A percentile compares a stretch with the other conserved stretches of the same genome.
Evolutionary conservation across 208 protist genomes (phyloP).

Genomic region (Wallacemonas sp.): DNA sequence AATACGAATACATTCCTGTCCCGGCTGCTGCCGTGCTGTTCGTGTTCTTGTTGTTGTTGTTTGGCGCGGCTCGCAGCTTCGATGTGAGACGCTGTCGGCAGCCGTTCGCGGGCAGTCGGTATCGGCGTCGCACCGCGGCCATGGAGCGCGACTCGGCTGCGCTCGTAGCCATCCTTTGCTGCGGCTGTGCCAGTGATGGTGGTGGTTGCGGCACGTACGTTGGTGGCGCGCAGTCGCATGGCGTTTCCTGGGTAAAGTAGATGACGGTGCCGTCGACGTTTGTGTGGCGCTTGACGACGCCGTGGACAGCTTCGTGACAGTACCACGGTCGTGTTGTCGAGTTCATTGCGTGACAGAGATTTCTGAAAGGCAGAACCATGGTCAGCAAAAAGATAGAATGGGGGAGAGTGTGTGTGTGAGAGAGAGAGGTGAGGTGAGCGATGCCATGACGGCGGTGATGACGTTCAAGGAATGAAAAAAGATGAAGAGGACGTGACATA

Average conservation of each 20-base stretch:
- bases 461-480: too few relatives aligned
- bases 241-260: slow-evolving; percentile 33
- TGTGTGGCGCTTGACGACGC: slow-evolving; percentile 22
- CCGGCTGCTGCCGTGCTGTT: too few relatives aligned
- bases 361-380: background rate
- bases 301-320: slow-evolving; percentile 44
- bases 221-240: slow-evolving; percentile 43
- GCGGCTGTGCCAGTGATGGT: background rate
- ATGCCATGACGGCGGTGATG: background rate
- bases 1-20: too few relatives aligned
- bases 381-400: background rate
- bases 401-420: background rate
- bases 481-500: too few relatives aligned
- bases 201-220: background rate
- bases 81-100: background rate
- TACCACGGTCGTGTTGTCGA: slow-evolving; percentile 31
- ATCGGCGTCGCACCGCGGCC: slow-evolving; percentile 1
- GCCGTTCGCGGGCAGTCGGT: background rate
- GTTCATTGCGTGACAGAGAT: background rate
- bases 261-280: slow-evolving; percentile 48
- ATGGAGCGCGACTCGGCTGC: background rate
- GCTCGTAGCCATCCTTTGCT: background rate
- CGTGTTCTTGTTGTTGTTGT: background rate
- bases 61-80: background rate
- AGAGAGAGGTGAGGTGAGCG: background rate